phyloP scores from a whole-genome alignment of 2,329 filamentous ascomycete species.

The Cytospora piceae region DNA sequence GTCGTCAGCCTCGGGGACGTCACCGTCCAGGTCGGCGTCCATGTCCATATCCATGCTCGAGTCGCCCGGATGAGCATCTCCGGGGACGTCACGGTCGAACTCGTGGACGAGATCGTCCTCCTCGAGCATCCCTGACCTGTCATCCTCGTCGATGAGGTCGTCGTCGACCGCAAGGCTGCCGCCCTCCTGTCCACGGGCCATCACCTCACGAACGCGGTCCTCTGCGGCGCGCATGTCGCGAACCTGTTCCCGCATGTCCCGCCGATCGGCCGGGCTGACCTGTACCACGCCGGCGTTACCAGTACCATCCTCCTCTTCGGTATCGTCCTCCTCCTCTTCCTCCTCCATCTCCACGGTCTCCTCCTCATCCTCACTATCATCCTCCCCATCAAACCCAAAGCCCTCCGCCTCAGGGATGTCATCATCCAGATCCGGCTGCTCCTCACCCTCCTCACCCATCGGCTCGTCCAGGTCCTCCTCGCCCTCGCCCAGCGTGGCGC shows the following conservation, averaged over 20 bases:
- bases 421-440: constrained; percentile 67
- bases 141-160: constrained; percentile 59
- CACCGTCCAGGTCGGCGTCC: constrained; percentile 72
- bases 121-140: constrained; percentile 62
- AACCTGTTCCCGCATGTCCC: constrained; percentile 53
- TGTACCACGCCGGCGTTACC: constrained; percentile 37
- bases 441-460: constrained; percentile 47
- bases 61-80: constrained; percentile 35
- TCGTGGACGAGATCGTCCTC: constrained; percentile 60
- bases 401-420: constrained; percentile 72
- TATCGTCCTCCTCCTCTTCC: constrained; percentile 46
- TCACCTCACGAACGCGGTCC: constrained; percentile 64
- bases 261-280: constrained; percentile 40
- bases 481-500: constrained; percentile 37
- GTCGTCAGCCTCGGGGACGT: constrained; percentile 67
- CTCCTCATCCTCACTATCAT: constrained; percentile 46
- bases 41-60: constrained; percentile 54
- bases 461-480: constrained; percentile 40
- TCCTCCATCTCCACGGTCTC: constrained; percentile 45
- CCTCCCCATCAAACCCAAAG: constrained; percentile 53
- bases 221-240: constrained; percentile 60
- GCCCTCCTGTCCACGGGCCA: constrained; percentile 54
- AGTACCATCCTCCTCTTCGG: constrained; percentile 46
- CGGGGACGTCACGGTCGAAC: constrained; percentile 34
- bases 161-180: constrained; percentile 53